These are phyloP conservation scores for Chaetoscypha palmicola DNA, from an alignment of 2,329 filamentous ascomycete genomes.

Conservation along the genomic window DNA sequence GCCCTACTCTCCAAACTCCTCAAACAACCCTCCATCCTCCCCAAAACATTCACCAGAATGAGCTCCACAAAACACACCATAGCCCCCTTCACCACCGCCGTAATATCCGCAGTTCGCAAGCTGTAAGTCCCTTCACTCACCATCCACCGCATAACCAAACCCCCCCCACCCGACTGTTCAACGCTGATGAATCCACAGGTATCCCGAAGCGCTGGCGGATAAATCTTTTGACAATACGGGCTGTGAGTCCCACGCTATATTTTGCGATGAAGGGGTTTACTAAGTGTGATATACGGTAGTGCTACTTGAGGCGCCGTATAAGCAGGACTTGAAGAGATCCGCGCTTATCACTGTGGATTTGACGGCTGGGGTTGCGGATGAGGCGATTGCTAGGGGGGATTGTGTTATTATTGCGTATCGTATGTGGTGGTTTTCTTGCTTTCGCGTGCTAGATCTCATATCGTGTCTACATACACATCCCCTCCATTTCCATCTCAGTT, in stretches of 20 bases:
- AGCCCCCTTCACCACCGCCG: conserved; percentile 51
- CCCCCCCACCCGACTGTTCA: too few relatives aligned
- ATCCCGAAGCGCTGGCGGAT: conserved; percentile 83
- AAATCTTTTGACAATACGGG: conserved; percentile 96
- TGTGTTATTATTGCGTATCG: conserved; percentile 86
- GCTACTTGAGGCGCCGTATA: conserved; percentile 62
- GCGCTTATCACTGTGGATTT: conserved; percentile 85
- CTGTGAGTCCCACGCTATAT: too few relatives aligned
- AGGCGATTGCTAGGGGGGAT: conserved; percentile 71
- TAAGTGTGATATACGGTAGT: too few relatives aligned
- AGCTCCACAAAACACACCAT: conserved; percentile 10
- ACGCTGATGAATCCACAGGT: conserved; percentile 44
- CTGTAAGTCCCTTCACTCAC: conserved; percentile 56
- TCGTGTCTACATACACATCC: neutral
- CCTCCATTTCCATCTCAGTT: neutral
- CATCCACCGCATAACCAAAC: neutral
- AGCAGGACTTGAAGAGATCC: conserved; percentile 53
- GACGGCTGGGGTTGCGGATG: conserved; percentile 79
- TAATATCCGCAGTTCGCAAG: conserved; percentile 60
- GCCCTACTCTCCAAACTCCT: too few relatives aligned
- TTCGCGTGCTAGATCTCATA: neutral
- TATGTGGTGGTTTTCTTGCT: conserved; percentile 33
- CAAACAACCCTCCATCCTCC: too few relatives aligned
- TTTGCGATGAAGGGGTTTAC: too few relatives aligned
- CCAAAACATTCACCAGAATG: conserved; percentile 17